Conservation (phyloP, 306 rosid genomes). For the Quillaja saponaria region DNA sequence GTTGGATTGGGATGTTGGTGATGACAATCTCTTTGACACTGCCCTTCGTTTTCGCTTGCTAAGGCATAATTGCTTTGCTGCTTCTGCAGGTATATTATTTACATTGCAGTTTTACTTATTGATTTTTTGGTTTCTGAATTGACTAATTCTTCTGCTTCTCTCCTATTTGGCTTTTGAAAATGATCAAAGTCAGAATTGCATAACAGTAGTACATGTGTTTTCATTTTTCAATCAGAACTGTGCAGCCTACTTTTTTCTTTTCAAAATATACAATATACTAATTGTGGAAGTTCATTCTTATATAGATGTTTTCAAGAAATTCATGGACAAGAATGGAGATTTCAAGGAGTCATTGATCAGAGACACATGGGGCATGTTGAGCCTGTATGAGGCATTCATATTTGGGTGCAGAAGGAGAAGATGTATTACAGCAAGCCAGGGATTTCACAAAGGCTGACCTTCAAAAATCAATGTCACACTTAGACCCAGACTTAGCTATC, state of each 20-base stretch:
- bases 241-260: too few relatives aligned
- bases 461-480: constrained; percentile 13
- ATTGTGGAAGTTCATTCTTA: not conserved
- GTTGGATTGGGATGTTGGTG: constrained; percentile 14
- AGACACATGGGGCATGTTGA: constrained; percentile 42
- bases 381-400: constrained; percentile 44
- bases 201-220: too few relatives aligned
- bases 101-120: not conserved
- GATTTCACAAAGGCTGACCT: constrained; percentile 34
- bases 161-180: too few relatives aligned
- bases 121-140: not conserved
- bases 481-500: constrained; percentile 9
- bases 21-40: constrained; percentile 34
- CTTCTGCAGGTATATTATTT: constrained; percentile 29
- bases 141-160: not conserved
- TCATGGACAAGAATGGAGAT: constrained; percentile 31
- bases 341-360: constrained; percentile 34
- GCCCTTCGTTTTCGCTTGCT: constrained; percentile 43
- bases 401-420: constrained; percentile 37
- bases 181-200: too few relatives aligned
- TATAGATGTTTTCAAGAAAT: constrained; percentile 33
- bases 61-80: constrained; percentile 26
- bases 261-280: too few relatives aligned
- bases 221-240: too few relatives aligned
- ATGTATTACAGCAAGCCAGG: constrained; percentile 33